These are phyloP conservation scores for Leishmania aethiopica DNA, from an alignment of 208 protist species.

Conservation along the genomic window DNA sequence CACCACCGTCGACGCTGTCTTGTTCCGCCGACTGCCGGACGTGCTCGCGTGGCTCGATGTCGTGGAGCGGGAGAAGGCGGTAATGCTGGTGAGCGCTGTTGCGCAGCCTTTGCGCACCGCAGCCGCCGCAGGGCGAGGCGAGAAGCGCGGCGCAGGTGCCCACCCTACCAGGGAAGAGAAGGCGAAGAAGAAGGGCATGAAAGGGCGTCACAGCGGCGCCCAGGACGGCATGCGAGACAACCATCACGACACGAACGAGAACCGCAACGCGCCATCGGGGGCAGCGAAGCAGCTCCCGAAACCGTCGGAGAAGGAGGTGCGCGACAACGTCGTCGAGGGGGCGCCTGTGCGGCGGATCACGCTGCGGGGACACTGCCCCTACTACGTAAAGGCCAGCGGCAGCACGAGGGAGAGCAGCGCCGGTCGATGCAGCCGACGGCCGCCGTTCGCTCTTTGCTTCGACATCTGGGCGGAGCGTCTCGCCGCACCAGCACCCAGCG, in stretches of 20 bases:
- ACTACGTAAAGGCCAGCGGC: slow-evolving; percentile 6
- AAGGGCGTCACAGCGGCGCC: not conserved
- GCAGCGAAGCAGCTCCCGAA: not conserved
- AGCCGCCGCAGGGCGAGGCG: not conserved
- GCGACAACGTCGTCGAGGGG: slow-evolving; percentile 12
- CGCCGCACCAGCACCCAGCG: not conserved
- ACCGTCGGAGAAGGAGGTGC: not conserved
- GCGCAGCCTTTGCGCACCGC: not conserved
- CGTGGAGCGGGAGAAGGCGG: slow-evolving; percentile 20
- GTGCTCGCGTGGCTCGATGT: slow-evolving; percentile 58
- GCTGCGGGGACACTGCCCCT: slow-evolving; percentile 33
- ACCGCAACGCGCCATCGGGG: not conserved
- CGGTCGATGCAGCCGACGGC: slow-evolving; percentile 2
- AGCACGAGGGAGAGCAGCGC: not conserved
- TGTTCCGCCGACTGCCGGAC: slow-evolving; percentile 37
- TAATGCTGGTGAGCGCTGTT: slow-evolving; percentile 6
- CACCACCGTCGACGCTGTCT: slow-evolving; percentile 32
- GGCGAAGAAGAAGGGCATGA: not conserved
- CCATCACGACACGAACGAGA: not conserved
- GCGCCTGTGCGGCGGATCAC: slow-evolving; percentile 32
- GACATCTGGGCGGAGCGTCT: slow-evolving; percentile 52
- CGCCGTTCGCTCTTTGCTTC: slow-evolving; percentile 40
- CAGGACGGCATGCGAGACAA: not conserved
- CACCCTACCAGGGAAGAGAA: not conserved
- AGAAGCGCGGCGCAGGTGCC: not conserved